Evolutionary conservation across 495 filamentous ascomycete species (phyloP).

Genomic region (Annulohypoxylon moriforme): DNA sequence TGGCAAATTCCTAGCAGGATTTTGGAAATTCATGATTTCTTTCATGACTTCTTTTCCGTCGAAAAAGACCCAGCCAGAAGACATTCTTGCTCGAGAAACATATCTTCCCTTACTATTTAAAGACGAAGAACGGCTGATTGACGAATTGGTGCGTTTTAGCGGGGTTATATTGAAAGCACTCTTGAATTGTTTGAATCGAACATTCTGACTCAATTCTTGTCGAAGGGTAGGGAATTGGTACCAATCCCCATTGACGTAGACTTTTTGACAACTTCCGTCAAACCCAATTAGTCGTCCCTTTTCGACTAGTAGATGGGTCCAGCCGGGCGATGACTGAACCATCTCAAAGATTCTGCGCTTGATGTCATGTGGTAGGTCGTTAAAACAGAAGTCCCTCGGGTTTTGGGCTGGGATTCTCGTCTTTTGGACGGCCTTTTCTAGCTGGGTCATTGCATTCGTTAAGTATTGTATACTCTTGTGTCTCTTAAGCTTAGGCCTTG

Average conservation of each 20-base stretch:
- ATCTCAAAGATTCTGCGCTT: slow-evolving; percentile 15
- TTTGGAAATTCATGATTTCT: neutral
- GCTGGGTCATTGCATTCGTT: neutral
- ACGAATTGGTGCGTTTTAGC: neutral
- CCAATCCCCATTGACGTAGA: slow-evolving; percentile 23
- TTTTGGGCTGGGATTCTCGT: neutral
- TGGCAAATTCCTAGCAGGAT: neutral
- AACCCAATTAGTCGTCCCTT: neutral
- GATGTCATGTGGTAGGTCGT: slow-evolving; percentile 17
- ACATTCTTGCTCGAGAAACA: neutral
- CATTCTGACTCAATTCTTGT: slow-evolving; percentile 6
- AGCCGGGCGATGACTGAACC: slow-evolving; percentile 8
- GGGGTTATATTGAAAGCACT: neutral
- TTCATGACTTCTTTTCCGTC: neutral
- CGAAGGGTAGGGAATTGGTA: slow-evolving; percentile 1
- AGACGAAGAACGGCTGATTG: neutral
- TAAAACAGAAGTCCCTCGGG: neutral
- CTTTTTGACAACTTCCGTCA: neutral
- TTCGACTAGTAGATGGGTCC: slow-evolving; percentile 18
- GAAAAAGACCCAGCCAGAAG: slow-evolving; percentile 32
- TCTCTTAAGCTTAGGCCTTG: neutral
- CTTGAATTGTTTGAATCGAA: neutral
- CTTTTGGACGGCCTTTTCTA: neutral
- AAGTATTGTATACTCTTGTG: neutral
- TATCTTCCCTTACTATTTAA: neutral